Evolutionary conservation across 2,329 filamentous ascomycete species (phyloP).

Genomic region (Neonectria neomacrospora): DNA sequence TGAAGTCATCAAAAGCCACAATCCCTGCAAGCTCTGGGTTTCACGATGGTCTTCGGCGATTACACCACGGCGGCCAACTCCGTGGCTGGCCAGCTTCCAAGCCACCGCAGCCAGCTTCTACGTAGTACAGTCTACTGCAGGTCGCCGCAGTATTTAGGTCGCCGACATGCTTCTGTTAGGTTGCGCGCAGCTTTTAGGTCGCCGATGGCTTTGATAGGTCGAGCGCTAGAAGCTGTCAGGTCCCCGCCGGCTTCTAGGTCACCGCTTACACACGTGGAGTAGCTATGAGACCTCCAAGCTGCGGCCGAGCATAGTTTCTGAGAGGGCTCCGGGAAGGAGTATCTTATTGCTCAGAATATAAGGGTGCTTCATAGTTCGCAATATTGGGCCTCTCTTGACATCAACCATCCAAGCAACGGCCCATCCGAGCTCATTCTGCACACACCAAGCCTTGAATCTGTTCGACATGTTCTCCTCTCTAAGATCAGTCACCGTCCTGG

Average conservation of each 20-base stretch:
- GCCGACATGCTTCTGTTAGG: too few species aligned
- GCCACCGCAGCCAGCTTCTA: too few species aligned
- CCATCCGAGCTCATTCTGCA: neutral
- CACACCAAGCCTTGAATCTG: neutral
- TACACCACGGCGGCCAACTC: neutral
- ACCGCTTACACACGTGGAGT: neutral
- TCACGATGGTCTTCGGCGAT: neutral
- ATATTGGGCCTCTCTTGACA: neutral
- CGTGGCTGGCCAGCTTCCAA: neutral
- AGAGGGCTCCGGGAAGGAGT: neutral
- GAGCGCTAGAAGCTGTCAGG: too few species aligned
- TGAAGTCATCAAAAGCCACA: neutral
- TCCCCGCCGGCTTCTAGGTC: neutral
- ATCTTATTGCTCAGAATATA: conserved; percentile 15
- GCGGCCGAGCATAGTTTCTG: neutral
- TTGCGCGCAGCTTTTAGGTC: too few species aligned
- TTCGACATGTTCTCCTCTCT: neutral
- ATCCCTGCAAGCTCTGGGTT: neutral
- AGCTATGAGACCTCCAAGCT: neutral
- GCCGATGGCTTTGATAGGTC: too few species aligned
- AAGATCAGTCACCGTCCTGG: neutral
- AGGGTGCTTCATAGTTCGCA: neutral
- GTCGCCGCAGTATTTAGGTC: too few species aligned
- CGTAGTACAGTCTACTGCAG: too few species aligned
- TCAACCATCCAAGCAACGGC: neutral